A percentile compares a stretch with the other conserved stretches of the same genome.
Evolutionary conservation across 2,329 filamentous ascomycete species (phyloP).

Genomic region (Hortaea werneckii): DNA sequence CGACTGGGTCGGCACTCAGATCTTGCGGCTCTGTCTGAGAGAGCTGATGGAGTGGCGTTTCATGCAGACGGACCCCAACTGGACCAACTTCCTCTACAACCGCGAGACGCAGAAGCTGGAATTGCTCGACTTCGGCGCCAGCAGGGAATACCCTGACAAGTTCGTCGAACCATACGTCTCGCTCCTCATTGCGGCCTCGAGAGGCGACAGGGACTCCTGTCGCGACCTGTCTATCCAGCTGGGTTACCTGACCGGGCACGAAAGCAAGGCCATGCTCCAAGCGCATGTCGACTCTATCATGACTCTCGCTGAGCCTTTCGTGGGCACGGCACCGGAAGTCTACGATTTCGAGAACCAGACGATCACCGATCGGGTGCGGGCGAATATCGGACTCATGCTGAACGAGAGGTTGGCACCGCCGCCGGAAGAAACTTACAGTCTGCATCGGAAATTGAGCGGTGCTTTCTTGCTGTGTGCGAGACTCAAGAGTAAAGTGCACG

Average conservation of each 20-base stretch:
- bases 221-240: conserved; percentile 21
- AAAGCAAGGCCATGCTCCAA: conserved; percentile 75
- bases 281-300: conserved; percentile 83
- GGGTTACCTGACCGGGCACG: conserved; percentile 86
- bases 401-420: conserved; percentile 79
- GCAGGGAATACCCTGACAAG: conserved; percentile 66
- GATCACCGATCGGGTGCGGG: conserved; percentile 85
- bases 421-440: conserved; percentile 91
- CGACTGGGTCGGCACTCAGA: conserved; percentile 93
- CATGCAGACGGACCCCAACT: conserved; percentile 99
- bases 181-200: conserved; percentile 70
- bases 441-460: conserved; percentile 90
- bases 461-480: conserved; percentile 87
- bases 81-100: conserved; percentile 98
- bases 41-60: conserved; percentile 92
- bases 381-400: conserved; percentile 86
- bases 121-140: conserved; percentile 90
- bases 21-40: conserved; percentile 80
- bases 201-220: conserved; percentile 28
- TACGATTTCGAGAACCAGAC: conserved; percentile 94
- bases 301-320: conserved; percentile 86
- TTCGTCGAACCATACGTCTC: conserved; percentile 75
- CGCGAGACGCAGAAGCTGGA: conserved; percentile 58
- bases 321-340: conserved; percentile 60
- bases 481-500: conserved; percentile 71